Base-by-base conservation (phyloP, 106 monocot genomes). In the Dendrobium huoshanense region DNA sequence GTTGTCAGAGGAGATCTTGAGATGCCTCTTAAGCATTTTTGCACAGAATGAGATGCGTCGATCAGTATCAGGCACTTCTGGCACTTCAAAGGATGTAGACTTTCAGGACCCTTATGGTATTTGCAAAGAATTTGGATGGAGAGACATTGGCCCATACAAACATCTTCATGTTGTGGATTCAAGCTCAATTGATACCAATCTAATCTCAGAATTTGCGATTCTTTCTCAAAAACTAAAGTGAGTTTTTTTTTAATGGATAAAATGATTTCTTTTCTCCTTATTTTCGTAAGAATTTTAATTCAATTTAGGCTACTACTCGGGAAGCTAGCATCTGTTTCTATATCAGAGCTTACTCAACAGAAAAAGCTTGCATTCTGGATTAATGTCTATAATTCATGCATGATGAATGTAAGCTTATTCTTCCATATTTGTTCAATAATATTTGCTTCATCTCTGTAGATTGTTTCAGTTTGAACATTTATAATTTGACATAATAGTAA, bases 331-430 rank as follows among this genome's bases (percentile, higher is more conserved):
- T 75, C 79, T 25, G 92, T 89, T 80, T 92, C 91, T 18, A 77
- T 97, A 13, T 64, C 78, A 20, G 89, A 88, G 73, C 86, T 94
- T 13, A 84, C 83, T 31, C 97, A 97, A 83, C 92, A 88, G 75
- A 88, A 92, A 75, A 97, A 97, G 77, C 90, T 97, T 80, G 97
- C 97, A 43, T 97, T 97, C 80, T 97, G 97, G 97, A 92, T 94
- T 72, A 97, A 97, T 82, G 83, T 94, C 61, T 97, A 97, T 64
- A 97, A 97, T 82, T 90, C 94, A 19, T 94, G 97, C 92, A 91
- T 97, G 90, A 92, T 97, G 94, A 97, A 97, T 88, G 97, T 97
- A 87, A 76, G 87, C 17, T 80, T 48, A 25, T 51, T 51, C 51
- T 13, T 3, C 16, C 10, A 51, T 10, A 51, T 51, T 51, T 51